A percentile compares a stretch with the other conserved stretches of the same genome.
These are phyloP conservation scores for Neofusicoccum kwambonambiense DNA, from an alignment of 2,329 filamentous ascomycete species.

Conservation along the genomic window DNA sequence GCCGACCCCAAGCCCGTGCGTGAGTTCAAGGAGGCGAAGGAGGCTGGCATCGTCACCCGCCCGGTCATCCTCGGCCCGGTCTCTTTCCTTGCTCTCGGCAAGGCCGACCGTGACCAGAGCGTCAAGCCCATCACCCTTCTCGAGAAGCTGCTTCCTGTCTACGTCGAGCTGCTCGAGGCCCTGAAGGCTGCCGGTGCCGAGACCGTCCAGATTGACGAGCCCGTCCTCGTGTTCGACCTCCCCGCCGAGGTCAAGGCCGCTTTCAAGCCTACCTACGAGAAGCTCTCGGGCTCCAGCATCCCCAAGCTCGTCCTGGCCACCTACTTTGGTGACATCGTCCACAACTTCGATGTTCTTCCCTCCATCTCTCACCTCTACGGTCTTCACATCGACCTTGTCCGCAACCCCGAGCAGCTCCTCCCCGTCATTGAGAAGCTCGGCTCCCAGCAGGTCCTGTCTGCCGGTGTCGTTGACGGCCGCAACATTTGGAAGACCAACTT, in stretches of 20 bases:
- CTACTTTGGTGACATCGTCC: constrained; percentile 98
- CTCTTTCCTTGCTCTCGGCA: constrained; percentile 95
- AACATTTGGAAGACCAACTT: constrained; percentile 99
- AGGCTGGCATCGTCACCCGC: constrained; percentile 86
- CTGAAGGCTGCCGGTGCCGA: constrained; percentile 96
- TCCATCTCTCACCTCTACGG: constrained; percentile 71
- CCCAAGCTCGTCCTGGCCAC: constrained; percentile 89
- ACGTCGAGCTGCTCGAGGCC: constrained; percentile 87
- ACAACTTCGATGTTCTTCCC: constrained; percentile 92
- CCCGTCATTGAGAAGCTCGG: constrained; percentile 79
- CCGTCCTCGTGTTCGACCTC: constrained; percentile 92
- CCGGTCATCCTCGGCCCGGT: constrained; percentile 95
- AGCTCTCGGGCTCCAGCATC: constrained; percentile 75
- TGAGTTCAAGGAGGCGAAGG: constrained; percentile 97
- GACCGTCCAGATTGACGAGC: constrained; percentile 98
- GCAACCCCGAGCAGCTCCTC: constrained; percentile 96
- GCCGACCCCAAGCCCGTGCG: constrained; percentile 87
- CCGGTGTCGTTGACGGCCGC: constrained; percentile 94
- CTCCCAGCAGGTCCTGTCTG: constrained; percentile 85
- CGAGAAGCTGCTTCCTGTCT: constrained; percentile 89
- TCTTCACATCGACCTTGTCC: constrained; percentile 93
- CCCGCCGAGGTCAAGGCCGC: constrained; percentile 86
- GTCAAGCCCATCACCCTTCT: constrained; percentile 93
- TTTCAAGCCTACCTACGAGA: constrained; percentile 97
- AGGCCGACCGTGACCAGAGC: constrained; percentile 93